A percentile compares a stretch with the other conserved stretches of the same genome.
Evolutionary conservation across 768 basidiomycete genomes (phyloP).

Genomic region (Macrocybe gigantea): DNA sequence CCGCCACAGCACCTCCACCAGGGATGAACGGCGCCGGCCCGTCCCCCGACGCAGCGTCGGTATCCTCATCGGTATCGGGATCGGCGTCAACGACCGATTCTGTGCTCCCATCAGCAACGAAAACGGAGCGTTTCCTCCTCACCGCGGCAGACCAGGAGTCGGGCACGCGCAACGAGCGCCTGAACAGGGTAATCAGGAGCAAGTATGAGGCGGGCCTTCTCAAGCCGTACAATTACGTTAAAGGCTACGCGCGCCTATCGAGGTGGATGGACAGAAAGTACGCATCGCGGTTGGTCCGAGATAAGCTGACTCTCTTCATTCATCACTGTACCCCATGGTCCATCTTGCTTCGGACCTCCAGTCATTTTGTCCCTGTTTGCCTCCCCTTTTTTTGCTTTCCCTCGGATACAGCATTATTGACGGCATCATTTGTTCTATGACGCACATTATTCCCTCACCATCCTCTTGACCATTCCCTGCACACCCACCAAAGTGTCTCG

Average conservation of each 20-base stretch:
- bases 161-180: slow-evolving; percentile 83
- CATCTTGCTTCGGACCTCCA: neutral
- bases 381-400: neutral
- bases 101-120: slow-evolving; percentile 67
- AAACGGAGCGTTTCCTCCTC: slow-evolving; percentile 84
- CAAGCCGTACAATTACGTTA: slow-evolving; percentile 95
- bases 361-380: neutral
- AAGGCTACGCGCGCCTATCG: slow-evolving; percentile 86
- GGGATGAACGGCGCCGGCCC: slow-evolving; percentile 10
- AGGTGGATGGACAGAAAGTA: slow-evolving; percentile 96
- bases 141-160: slow-evolving; percentile 94
- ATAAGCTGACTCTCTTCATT: neutral
- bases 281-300: slow-evolving; percentile 7
- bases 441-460: too few relatives aligned
- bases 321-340: neutral
- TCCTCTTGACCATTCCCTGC: too few relatives aligned
- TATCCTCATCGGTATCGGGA: too few relatives aligned
- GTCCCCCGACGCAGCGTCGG: slow-evolving; percentile 21
- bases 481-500: slow-evolving; percentile 53
- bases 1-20: neutral
- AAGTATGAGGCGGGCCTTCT: slow-evolving; percentile 96
- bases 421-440: too few relatives aligned
- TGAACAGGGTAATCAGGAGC: slow-evolving; percentile 88
- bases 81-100: slow-evolving; percentile 27
- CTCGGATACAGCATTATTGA: too few relatives aligned